These are phyloP conservation scores for Taxawa tesnikishii DNA, from an alignment of 2,329 filamentous ascomycete genomes.

Conservation along the genomic window DNA sequence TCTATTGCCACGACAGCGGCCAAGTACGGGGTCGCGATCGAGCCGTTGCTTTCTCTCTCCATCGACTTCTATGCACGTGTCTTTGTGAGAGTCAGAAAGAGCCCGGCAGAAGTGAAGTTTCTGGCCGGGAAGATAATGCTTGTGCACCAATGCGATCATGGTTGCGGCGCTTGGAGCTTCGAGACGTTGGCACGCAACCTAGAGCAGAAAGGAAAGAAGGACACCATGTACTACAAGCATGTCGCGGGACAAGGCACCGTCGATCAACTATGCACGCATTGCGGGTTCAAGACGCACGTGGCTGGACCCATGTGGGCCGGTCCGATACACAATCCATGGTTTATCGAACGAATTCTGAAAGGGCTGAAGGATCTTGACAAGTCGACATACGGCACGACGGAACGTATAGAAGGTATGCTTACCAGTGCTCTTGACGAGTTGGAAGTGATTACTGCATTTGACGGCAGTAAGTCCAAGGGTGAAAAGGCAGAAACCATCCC, in stretches of 20 bases:
- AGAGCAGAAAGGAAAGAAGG: slow-evolving; percentile 55
- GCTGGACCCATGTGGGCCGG: slow-evolving; percentile 93
- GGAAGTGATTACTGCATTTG: slow-evolving; percentile 14
- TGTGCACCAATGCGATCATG: slow-evolving; percentile 78
- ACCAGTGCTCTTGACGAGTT: slow-evolving; percentile 73
- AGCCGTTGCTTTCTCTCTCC: slow-evolving; percentile 81
- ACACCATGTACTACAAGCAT: slow-evolving; percentile 62
- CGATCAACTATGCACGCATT: slow-evolving; percentile 63
- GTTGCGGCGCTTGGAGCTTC: slow-evolving; percentile 83
- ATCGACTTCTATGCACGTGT: slow-evolving; percentile 92
- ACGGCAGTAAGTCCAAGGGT: slow-evolving; percentile 5
- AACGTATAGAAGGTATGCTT: slow-evolving; percentile 83
- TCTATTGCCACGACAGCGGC: slow-evolving; percentile 69
- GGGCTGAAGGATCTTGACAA: slow-evolving; percentile 55
- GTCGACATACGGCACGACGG: slow-evolving; percentile 64
- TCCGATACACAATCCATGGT: slow-evolving; percentile 70
- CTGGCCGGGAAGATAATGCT: slow-evolving; percentile 85
- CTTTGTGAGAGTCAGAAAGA: slow-evolving; percentile 71
- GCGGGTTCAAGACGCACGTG: slow-evolving; percentile 74
- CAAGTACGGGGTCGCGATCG: slow-evolving; percentile 75
- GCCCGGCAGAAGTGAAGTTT: slow-evolving; percentile 79
- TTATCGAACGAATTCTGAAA: slow-evolving; percentile 67
- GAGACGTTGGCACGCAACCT: slow-evolving; percentile 66
- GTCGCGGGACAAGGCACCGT: slow-evolving; percentile 55
- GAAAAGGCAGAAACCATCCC: slow-evolving; percentile 16